phyloP scores from a whole-genome alignment of 164 flowering plant species.

The Pachysandra terminalis region DNA sequence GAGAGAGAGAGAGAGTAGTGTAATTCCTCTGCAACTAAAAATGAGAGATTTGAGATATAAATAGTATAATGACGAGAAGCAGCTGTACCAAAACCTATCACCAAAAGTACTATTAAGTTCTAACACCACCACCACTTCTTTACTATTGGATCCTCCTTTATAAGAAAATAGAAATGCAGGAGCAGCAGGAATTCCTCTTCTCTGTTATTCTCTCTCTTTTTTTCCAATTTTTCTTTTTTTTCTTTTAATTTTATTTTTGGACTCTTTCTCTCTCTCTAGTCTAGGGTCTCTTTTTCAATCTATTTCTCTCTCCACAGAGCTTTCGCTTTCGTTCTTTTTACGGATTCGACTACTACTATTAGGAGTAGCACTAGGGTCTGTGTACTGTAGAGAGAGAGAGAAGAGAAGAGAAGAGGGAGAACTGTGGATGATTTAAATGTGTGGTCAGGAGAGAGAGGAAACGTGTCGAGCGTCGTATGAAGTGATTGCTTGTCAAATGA shows the following conservation, averaged over 20 bases:
- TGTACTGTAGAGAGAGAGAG: no score
- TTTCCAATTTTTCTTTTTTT: no score
- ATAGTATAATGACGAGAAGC: slow-evolving; percentile 13
- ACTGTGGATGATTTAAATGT: slow-evolving; percentile 15
- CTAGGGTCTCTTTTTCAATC: background rate
- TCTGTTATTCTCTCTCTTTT: background rate
- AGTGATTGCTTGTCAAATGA: slow-evolving; percentile 23
- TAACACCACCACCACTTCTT: background rate
- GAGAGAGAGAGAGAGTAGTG: slow-evolving; percentile 8
- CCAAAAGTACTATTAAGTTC: slow-evolving; percentile 3
- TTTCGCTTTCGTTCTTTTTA: background rate
- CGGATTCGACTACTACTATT: no score
- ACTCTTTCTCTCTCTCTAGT: background rate
- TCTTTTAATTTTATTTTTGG: slow-evolving; percentile 8
- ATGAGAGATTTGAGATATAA: slow-evolving; percentile 10
- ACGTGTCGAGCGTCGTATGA: slow-evolving; percentile 22
- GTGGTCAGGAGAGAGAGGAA: slow-evolving; percentile 10
- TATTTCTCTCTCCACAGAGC: slow-evolving; percentile 1
- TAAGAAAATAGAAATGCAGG: slow-evolving; percentile 31
- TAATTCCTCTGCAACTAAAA: slow-evolving; percentile 18
- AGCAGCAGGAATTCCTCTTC: slow-evolving; percentile 8
- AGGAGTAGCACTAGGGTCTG: no score
- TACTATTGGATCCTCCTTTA: slow-evolving; percentile 13
- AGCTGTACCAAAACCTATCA: slow-evolving; percentile 13
- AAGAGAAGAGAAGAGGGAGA: background rate